Evolutionary conservation across 164 flowering plant species (phyloP), one percentile per base, ranked within the genome.

Genomic region (Aristolochia californica): DNA sequence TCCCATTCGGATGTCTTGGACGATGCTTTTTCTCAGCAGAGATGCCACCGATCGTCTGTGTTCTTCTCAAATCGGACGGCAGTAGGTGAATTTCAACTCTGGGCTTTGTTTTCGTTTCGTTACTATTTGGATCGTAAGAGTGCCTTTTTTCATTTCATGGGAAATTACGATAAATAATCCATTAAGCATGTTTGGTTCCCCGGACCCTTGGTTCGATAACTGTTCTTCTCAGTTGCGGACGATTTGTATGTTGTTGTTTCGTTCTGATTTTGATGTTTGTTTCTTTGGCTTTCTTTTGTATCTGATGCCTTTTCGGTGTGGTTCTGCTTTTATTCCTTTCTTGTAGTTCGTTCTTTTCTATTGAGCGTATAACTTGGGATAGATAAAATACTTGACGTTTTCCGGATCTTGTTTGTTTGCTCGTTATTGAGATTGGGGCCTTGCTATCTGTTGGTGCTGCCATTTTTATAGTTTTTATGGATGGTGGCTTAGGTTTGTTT

Each of bases 141-240:
- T 34, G 34, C 40, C 40, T 3, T 7, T 34, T 34, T 34, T 34
- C 10, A 5, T 12, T 34, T 34, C 9, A 34, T 34, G 40, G 40
- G 40, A 7, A 34, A 34, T 34, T 34, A 34, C 40, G 9, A 7
- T 34, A 34, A 7, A 5, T 34, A 34, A 12, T 34, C 40, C 10
- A 8, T 12, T 9, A 49, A 43, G 26, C 53, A 68, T 68, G 72
- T 50, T 50, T 13, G 44, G 3, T 48, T 47, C 51, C 11, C 17
- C 56, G 14, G 68, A 61, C 44, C 14, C 56, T 61, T 56, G 68
- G 49, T 59, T 68, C 22, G 76, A 76, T 78, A 75, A 72, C 68
- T 48, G 60, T 62, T 62, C 60, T 52, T 30, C 50, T 67, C 73
- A 62, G 28, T 59, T 57, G 55, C 68, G 16, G 56, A 61, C 43